phyloP scores from a whole-genome alignment of 1,284 basidiomycete species.

The Tilletia indica region DNA sequence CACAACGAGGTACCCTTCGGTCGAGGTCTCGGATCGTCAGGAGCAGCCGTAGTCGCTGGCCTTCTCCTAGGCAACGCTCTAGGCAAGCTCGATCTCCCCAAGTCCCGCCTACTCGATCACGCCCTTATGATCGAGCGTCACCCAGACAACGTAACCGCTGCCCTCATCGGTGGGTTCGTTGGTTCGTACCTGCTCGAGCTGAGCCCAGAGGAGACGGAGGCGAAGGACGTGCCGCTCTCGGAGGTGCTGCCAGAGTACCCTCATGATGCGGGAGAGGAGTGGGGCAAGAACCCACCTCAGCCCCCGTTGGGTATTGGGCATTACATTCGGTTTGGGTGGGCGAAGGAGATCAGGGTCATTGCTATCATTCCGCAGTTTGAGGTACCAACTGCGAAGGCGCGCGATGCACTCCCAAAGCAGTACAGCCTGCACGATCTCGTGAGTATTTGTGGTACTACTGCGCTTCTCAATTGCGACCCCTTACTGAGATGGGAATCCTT shows the following conservation, averaged over 20 bases:
- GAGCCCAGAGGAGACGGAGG: constrained; percentile 60
- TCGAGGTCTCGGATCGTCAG: constrained; percentile 91
- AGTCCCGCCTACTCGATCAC: constrained; percentile 81
- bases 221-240: constrained; percentile 83
- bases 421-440: constrained; percentile 92
- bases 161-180: constrained; percentile 95
- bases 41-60: constrained; percentile 95
- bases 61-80: constrained; percentile 83
- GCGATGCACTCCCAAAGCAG: constrained; percentile 76
- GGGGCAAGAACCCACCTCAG: constrained; percentile 82
- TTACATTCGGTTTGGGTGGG: constrained; percentile 88
- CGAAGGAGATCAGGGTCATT: constrained; percentile 80
- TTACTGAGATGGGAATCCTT: constrained; percentile 17
- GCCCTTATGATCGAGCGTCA: constrained; percentile 99
- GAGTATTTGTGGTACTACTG: constrained; percentile 54
- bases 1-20: constrained; percentile 97
- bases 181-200: constrained; percentile 92
- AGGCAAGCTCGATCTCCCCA: constrained; percentile 70
- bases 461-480: neutral
- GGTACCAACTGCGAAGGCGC: constrained; percentile 89
- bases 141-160: constrained; percentile 98
- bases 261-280: constrained; percentile 80
- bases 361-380: constrained; percentile 96
- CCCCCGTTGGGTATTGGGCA: constrained; percentile 91
- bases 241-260: constrained; percentile 98